Evolutionary conservation across 2,329 filamentous ascomycete species (phyloP).

Genomic region (Diplodia seriata): DNA sequence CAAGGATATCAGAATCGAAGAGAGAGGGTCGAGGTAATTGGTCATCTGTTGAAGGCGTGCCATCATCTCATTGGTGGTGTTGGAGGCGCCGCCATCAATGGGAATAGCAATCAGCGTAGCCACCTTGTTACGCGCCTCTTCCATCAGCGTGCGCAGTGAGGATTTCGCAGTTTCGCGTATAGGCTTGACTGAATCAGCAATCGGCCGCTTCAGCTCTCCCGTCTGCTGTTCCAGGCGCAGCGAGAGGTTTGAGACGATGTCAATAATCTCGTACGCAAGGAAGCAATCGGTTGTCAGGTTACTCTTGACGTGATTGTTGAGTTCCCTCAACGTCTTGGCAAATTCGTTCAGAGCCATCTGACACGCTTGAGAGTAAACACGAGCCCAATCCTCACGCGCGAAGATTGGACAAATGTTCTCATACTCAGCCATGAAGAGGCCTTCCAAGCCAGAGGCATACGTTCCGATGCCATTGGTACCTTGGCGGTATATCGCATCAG

Average conservation of each 20-base stretch:
- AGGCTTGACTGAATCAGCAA: conserved; percentile 86
- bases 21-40: conserved; percentile 82
- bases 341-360: conserved; percentile 81
- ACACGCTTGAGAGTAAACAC: conserved; percentile 79
- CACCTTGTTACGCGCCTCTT: conserved; percentile 78
- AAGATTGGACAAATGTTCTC: conserved; percentile 91
- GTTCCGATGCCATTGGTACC: conserved; percentile 91
- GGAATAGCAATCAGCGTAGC: conserved; percentile 72
- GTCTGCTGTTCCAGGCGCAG: conserved; percentile 81
- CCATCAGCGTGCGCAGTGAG: conserved; percentile 81
- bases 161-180: conserved; percentile 90
- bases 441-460: conserved; percentile 87
- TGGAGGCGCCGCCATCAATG: conserved; percentile 76
- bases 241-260: conserved; percentile 82
- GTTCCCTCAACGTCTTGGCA: conserved; percentile 81
- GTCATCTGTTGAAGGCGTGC: conserved; percentile 85
- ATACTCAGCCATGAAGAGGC: conserved; percentile 85
- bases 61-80: conserved; percentile 84
- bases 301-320: conserved; percentile 86
- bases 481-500: conserved; percentile 82
- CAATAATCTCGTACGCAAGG: conserved; percentile 92
- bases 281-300: conserved; percentile 92
- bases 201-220: conserved; percentile 81
- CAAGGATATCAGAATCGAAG: conserved; percentile 87
- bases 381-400: conserved; percentile 80